Evolutionary conservation across 2,329 filamentous ascomycete species (phyloP), one percentile per base, ranked within the genome.

Genomic region (Claviceps maximensis): DNA sequence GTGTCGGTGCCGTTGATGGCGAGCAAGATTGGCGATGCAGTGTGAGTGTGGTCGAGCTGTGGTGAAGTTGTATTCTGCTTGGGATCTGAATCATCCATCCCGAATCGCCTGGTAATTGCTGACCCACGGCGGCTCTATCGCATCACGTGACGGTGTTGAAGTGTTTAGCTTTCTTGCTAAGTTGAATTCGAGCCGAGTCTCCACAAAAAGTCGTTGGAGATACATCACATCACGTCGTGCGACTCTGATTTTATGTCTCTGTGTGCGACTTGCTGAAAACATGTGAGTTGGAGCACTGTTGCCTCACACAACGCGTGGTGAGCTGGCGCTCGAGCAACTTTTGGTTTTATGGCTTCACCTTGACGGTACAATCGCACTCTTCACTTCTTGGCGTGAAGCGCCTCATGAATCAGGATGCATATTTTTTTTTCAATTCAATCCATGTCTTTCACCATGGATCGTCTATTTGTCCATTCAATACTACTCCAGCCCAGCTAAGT

Each of bases 1-100:
- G n/a, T 67, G 68, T 64, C 58, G 59, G 54, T 54, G 49, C 53
- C 42, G 55, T 56, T 55, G 57, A 40, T 15, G 52, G 49, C 47
- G 50, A 50, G 46, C 27, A 36, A 47, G 27, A 33, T 49, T 51
- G 36, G 50, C 49, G 49, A 53, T 53, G 45, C 40, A 51, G 49
- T 53, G 33, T 48, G 52, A 33, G 21, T 45, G n/a, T 47, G 53
- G 60, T 54, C 41, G 52, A 57, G 52, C 44, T 51, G 49, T 15
- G 17, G 15, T 48, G 27, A 13, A 47, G 42, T 50, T 50, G 48
- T 50, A 50, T 54, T 51, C 51, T 51, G 29, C 21, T 46, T 17
- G 27, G 19, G 48, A 31, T 47, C 50, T 21, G 42, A 47, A 47
- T 54, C 47, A 41, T 53, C 40, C 44, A 46, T 46, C 25, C 25